Evolutionary conservation across 2,329 filamentous ascomycete genomes (phyloP).

Genomic region (Fusarium praegraminearum): DNA sequence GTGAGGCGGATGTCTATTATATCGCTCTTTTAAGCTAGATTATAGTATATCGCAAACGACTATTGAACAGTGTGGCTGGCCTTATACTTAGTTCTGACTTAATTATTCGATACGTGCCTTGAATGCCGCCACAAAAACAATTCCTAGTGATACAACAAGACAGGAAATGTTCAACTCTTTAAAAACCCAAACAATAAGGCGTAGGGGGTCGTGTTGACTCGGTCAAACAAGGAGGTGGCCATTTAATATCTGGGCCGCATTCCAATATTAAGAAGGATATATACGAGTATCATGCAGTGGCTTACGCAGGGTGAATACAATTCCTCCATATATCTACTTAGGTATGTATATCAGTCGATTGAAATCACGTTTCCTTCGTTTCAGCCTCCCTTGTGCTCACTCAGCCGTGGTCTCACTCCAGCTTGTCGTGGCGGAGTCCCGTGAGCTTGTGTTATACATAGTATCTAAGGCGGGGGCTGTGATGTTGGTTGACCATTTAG

Average conservation of each 20-base stretch:
- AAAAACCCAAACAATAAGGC: neutral
- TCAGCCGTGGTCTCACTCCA: neutral
- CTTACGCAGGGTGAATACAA: neutral
- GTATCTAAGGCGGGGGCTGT: neutral
- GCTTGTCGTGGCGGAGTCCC: neutral
- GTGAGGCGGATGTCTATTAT: neutral
- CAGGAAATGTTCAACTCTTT: neutral
- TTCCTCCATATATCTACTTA: neutral
- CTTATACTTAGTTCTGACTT: neutral
- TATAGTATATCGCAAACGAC: slow-evolving; percentile 1
- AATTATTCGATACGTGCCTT: neutral
- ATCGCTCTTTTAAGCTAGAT: neutral
- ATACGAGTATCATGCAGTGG: neutral
- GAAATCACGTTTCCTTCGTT: neutral
- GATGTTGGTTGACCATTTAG: neutral
- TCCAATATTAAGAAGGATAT: neutral
- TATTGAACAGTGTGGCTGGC: neutral
- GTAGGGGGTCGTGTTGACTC: neutral
- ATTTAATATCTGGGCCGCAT: neutral
- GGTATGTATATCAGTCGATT: neutral
- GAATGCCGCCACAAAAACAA: neutral
- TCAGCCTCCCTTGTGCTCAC: neutral
- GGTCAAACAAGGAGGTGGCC: neutral
- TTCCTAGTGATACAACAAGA: neutral
- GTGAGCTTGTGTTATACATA: neutral